These are phyloP conservation scores for Torulaspora indica DNA, from an alignment of 805 yeast species.

Conservation along the genomic window DNA sequence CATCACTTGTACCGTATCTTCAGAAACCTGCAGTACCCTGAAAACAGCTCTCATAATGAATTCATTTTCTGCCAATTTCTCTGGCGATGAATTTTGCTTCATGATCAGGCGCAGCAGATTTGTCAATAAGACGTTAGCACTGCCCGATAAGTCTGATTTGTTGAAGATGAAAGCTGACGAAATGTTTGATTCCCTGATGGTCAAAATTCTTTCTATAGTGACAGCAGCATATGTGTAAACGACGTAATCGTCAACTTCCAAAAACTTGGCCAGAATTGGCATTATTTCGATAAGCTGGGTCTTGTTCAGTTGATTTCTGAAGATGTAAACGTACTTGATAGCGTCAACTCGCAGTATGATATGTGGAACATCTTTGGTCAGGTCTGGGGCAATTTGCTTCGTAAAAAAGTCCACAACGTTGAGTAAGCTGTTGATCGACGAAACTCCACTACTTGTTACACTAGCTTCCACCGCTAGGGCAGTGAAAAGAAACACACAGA, in stretches of 20 bases:
- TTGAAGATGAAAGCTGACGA: slow-evolving; percentile 57
- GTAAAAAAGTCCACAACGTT: slow-evolving; percentile 86
- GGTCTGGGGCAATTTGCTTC: slow-evolving; percentile 75
- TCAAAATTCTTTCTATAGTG: slow-evolving; percentile 81
- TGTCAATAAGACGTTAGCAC: slow-evolving; percentile 55
- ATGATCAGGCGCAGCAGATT: slow-evolving; percentile 65
- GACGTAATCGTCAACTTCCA: slow-evolving; percentile 63
- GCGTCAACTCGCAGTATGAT: slow-evolving; percentile 89
- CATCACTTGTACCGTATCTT: slow-evolving; percentile 52
- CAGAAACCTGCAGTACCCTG: slow-evolving; percentile 72
- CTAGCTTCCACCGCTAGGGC: slow-evolving; percentile 89
- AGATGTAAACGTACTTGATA: slow-evolving; percentile 80
- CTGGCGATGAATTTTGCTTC: slow-evolving; percentile 62
- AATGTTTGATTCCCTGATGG: slow-evolving; percentile 57
- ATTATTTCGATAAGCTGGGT: slow-evolving; percentile 73
- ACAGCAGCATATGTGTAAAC: slow-evolving; percentile 92
- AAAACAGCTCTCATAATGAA: slow-evolving; percentile 83
- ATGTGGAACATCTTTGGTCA: slow-evolving; percentile 52
- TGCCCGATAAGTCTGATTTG: slow-evolving; percentile 65
- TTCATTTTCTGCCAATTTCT: slow-evolving; percentile 91
- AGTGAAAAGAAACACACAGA: slow-evolving; percentile 79
- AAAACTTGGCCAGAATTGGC: slow-evolving; percentile 70
- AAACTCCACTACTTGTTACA: slow-evolving; percentile 79
- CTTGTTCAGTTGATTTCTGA: slow-evolving; percentile 89
- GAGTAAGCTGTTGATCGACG: slow-evolving; percentile 75